These are phyloP conservation scores for Usnea hakonensis DNA, from an alignment of 495 filamentous ascomycete genomes.

Conservation along the genomic window DNA sequence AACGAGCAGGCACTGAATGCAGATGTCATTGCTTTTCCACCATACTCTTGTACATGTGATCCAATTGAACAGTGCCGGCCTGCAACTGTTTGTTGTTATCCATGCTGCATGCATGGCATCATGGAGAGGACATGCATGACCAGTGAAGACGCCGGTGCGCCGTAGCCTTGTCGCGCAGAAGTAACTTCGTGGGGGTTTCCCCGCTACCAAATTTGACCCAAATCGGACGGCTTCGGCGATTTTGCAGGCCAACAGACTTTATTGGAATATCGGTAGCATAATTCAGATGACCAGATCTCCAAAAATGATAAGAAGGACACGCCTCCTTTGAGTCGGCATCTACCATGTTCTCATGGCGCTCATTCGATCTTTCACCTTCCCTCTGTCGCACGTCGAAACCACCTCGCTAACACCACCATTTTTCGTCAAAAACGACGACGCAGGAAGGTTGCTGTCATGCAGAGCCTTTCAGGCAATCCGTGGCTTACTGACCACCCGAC, in stretches of 20 bases:
- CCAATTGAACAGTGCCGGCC: too few species aligned
- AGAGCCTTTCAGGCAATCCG: conserved; percentile 40
- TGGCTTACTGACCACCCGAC: conserved; percentile 28
- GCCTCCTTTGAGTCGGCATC: conserved; percentile 1
- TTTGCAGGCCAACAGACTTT: neutral
- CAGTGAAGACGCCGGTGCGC: neutral
- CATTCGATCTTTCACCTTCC: conserved; percentile 12
- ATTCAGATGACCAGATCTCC: neutral
- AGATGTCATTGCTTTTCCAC: too few species aligned
- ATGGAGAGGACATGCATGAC: neutral
- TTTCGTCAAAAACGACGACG: conserved; percentile 35
- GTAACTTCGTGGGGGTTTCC: too few species aligned
- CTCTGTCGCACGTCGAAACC: conserved; percentile 9
- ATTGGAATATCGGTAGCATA: neutral
- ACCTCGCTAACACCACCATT: conserved; percentile 36
- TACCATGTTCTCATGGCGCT: neutral
- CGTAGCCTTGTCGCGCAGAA: too few species aligned
- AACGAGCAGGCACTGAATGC: too few species aligned
- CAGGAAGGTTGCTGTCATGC: conserved; percentile 34
- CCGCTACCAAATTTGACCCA: neutral
- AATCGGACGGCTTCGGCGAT: neutral
- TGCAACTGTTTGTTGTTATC: too few species aligned
- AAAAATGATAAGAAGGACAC: conserved; percentile 5
- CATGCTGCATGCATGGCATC: too few species aligned
- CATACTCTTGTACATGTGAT: too few species aligned